Percentiles rank a stretch among this genome's conserved stretches.
These are phyloP conservation scores for Cladobotryum protrusum DNA, from an alignment of 2,329 filamentous ascomycete species.

Conservation along the genomic window DNA sequence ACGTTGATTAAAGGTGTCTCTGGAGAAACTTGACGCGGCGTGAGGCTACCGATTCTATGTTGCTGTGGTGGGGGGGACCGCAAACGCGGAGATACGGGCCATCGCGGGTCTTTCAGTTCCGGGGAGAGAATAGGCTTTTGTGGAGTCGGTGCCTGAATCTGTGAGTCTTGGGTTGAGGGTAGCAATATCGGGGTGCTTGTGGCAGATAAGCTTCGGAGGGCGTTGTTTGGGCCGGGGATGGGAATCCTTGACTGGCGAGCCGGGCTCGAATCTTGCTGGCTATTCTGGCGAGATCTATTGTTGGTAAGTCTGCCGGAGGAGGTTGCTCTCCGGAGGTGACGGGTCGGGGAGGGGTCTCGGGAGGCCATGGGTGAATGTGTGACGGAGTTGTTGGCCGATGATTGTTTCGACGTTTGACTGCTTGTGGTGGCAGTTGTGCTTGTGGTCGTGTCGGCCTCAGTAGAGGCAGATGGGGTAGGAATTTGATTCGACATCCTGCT, in stretches of 20 bases:
- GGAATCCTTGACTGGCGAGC: conserved; percentile 45
- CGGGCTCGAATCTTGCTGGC: conserved; percentile 57
- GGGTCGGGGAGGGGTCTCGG: conserved; percentile 43
- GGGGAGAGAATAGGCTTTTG: conserved; percentile 51
- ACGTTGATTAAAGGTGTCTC: conserved; percentile 49
- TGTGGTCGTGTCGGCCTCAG: conserved; percentile 8
- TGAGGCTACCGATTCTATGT: conserved; percentile 39
- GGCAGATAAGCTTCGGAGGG: conserved; percentile 63
- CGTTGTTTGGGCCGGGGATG: conserved; percentile 50
- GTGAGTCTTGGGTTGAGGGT: conserved; percentile 53
- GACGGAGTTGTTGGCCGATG: conserved; percentile 31
- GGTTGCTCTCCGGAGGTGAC: conserved; percentile 31
- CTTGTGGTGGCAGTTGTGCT: conserved; percentile 18
- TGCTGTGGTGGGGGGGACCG: conserved; percentile 66
- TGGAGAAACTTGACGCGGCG: conserved; percentile 41
- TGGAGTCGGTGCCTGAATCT: conserved; percentile 55
- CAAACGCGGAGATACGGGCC: conserved; percentile 71
- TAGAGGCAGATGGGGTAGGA: conserved; percentile 7
- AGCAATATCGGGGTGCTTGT: conserved; percentile 61
- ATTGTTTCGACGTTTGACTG: conserved; percentile 29
- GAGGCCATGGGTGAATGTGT: conserved; percentile 32
- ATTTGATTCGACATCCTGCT: conserved; percentile 15
- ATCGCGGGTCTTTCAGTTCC: conserved; percentile 57
- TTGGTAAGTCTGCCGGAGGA: conserved; percentile 30
- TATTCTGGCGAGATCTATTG: conserved; percentile 59